Base-by-base conservation (phyloP, 2,329 filamentous ascomycete genomes). In the Atkinsonella texensis region DNA sequence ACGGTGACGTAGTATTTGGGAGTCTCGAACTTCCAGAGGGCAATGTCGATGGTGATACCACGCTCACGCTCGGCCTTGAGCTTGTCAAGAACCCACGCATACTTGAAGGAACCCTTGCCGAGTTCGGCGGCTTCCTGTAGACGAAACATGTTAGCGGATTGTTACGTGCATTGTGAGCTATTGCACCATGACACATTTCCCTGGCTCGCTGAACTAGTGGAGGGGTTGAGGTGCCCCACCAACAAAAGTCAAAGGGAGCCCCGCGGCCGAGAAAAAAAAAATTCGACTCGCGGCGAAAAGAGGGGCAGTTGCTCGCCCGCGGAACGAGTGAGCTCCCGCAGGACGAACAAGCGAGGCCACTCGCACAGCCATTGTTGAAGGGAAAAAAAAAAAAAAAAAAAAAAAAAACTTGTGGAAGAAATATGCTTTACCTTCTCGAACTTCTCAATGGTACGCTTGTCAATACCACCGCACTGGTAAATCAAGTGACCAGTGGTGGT, bases 381-480 rank as follows among this genome's bases (percentile, higher is more conserved):
- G 20, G 20, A 32, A 23, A 33, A 33, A 50, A 49, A 38, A n/a
- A 53, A 55, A 23, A 23, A 23, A 23, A 23, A 2, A 3, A 3
- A 3, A 23, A 23, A 23, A 23, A 4, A 23, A 56, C 53, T 28
- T 45, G 44, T 44, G 56, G 54, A 52, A 52, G 46, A 51, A 58
- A 58, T 51, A 50, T 55, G 40, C 55, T 83, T 73, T 76, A 94
- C 89, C 89, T 98, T 98, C 90, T 98, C 93, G 85, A 98, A 98
- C 87, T 98, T 98, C 87, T 98, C 93, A 74, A 98, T 98, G 76
- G 91, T 97, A 89, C 93, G 91, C 84, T 91, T 89, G 88, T 98
- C 93, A 72, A 97, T 98, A 89, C 93, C 93, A 86, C 93, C 93
- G 83, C 93, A 97, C 87, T 98, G 91, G 89, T 97, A 97, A 87